phyloP scores from a whole-genome alignment of 1,284 basidiomycete species.

The Grifola frondosa region DNA sequence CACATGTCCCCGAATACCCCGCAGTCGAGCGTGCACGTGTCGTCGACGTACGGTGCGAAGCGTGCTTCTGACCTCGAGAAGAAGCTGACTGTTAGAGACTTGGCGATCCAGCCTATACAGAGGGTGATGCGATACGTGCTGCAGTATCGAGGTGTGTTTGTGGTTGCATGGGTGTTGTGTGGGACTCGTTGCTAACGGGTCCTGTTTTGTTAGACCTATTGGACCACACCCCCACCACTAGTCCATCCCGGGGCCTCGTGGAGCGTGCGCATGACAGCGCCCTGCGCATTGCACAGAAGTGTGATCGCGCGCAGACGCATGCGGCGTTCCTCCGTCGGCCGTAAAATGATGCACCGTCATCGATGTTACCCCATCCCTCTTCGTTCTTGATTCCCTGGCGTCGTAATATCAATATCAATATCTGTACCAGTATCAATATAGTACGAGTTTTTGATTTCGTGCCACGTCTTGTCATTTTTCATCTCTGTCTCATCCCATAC shows the following conservation, averaged over 20 bases:
- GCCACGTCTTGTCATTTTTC: no score
- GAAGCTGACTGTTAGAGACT: conserved; percentile 48
- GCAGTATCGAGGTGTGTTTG: conserved; percentile 56
- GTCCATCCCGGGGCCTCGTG: conserved; percentile 47
- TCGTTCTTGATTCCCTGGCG: not conserved
- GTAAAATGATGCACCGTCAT: not conserved
- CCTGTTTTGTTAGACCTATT: conserved; percentile 38
- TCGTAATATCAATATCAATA: no score
- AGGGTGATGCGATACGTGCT: conserved; percentile 69
- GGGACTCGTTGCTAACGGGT: not conserved
- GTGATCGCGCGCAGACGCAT: conserved; percentile 64
- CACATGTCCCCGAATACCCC: conserved; percentile 1
- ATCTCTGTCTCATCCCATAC: no score
- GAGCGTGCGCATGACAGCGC: conserved; percentile 61
- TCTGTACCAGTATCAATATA: no score
- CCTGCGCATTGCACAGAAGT: conserved; percentile 57
- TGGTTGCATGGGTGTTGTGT: conserved; percentile 3
- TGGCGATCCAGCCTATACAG: conserved; percentile 70
- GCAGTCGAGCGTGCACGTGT: conserved; percentile 8
- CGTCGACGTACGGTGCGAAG: conserved; percentile 14
- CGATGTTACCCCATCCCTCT: not conserved
- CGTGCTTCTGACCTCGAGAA: conserved; percentile 22
- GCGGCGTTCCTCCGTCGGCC: conserved; percentile 45
- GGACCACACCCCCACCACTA: conserved; percentile 41
- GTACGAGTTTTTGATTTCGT: no score